Conservation (phyloP, 768 basidiomycete species). For the Leccinum uliginosum region DNA sequence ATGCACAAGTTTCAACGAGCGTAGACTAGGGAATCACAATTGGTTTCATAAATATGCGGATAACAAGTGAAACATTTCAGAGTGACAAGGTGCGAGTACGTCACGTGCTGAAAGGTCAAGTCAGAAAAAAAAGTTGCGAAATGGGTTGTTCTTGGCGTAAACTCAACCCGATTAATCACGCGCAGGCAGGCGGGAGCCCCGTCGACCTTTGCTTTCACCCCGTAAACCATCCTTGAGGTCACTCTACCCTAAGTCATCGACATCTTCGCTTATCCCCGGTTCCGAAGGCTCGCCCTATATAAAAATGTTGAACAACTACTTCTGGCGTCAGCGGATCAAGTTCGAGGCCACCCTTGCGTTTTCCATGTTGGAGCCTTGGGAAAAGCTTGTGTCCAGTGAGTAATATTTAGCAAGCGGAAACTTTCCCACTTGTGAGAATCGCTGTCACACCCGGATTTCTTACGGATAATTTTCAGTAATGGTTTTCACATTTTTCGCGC, state of each 20-base stretch:
- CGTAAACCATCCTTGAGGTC: neutral
- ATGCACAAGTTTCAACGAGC: too few relatives aligned
- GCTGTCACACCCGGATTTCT: slow-evolving; percentile 1
- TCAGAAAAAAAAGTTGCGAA: slow-evolving; percentile 2
- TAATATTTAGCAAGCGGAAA: slow-evolving; percentile 4
- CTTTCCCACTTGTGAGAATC: neutral
- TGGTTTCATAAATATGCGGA: too few relatives aligned
- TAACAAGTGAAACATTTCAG: too few relatives aligned
- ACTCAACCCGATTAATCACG: neutral
- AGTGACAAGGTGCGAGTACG: neutral
- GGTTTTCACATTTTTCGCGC: slow-evolving; percentile 36
- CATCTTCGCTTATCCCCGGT: neutral
- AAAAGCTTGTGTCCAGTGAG: slow-evolving; percentile 58
- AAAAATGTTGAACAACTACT: slow-evolving; percentile 28
- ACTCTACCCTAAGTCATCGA: neutral
- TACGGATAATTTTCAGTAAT: slow-evolving; percentile 32
- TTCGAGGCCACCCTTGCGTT: slow-evolving; percentile 56
- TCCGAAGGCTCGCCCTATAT: slow-evolving; percentile 7
- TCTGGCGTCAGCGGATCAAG: slow-evolving; percentile 30
- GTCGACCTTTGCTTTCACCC: neutral
- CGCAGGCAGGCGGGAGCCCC: neutral
- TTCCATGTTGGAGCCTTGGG: slow-evolving; percentile 67
- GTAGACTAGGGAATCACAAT: too few relatives aligned
- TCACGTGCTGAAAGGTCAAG: neutral
- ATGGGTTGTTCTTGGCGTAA: neutral